Evolutionary conservation across 176 grass and related monocot genomes (phyloP), one percentile per base, ranked within the genome.

Genomic region (Saccharum officinarum): DNA sequence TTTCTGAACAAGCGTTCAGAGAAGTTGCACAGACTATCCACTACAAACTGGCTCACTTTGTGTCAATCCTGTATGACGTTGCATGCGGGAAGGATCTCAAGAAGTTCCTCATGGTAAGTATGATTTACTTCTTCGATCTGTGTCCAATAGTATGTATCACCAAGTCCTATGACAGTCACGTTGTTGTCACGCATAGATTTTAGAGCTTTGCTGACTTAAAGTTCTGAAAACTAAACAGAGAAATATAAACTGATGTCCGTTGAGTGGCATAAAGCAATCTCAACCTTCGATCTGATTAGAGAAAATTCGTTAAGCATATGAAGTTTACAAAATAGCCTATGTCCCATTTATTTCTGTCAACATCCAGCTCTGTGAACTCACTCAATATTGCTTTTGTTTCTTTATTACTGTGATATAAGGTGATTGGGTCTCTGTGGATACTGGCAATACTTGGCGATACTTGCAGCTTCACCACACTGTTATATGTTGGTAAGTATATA

Each of bases 31-130:
- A 78, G 80, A 81, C 44, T 64, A 79, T 91, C 20, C 92, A 92
- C 57, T 54, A 46, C 67, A 96, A 76, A 79, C 25, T 96, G 67
- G 69, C 74, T 26, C 55, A 70, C 41, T 89, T 82, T 71, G 75
- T 76, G 5, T 82, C 88, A 0, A 39, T 57, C 49, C 76, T 99
- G 17, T 84, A 92, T 41, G 84, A 99, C 41, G 84, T 99, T 74
- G 84, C 97, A 2, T 91, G 88, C 39, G 97, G 93, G 52, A 99
- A 94, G 49, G 92, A 99, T 60, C 92, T 99, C 78, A 91, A 75
- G 42, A 86, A 86, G 52, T 99, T 99, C 67, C 88, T 96, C 52
- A 33, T 78, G 89, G 97, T 98, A 96, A 34, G 7, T 70, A 25
- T 4, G 44, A 25, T 38, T 28, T 26, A 1, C 44, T 69, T 66